A percentile compares a stretch with the other conserved stretches of the same genome.
phyloP scores from a whole-genome alignment of 805 yeast species.

The Candida broadrunensis region DNA sequence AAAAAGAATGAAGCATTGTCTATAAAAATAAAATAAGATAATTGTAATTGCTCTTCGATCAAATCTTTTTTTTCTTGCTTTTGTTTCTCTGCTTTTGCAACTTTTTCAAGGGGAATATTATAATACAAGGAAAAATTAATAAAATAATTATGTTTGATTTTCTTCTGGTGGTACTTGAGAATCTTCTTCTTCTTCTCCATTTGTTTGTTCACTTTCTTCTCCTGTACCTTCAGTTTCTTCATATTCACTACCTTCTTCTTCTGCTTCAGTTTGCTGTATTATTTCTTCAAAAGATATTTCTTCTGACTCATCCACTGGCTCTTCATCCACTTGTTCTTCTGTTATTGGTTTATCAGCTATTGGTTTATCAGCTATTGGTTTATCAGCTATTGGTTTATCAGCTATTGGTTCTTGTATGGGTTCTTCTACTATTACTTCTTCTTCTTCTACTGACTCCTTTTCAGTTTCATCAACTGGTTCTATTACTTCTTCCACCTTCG shows the following conservation, averaged over 20 bases:
- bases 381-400: neutral
- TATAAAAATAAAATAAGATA: too few relatives aligned
- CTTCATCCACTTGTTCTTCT: neutral
- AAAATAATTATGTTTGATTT: too few relatives aligned
- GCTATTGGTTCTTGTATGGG: neutral
- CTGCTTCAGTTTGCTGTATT: too few relatives aligned
- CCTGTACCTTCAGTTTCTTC: neutral
- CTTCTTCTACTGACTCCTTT: slow-evolving; percentile 58
- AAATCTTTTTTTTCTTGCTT: too few relatives aligned
- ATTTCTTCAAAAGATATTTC: neutral
- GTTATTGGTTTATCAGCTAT: neutral
- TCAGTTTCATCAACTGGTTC: slow-evolving; percentile 42
- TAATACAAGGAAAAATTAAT: too few relatives aligned
- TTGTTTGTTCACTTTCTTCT: neutral
- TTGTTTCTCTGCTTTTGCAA: too few relatives aligned
- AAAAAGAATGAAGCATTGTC: too few relatives aligned
- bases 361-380: neutral
- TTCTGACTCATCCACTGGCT: slow-evolving; percentile 1
- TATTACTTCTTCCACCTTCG: slow-evolving; percentile 13
- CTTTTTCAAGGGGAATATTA: too few relatives aligned
- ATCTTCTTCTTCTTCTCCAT: neutral
- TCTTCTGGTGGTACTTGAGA: too few relatives aligned
- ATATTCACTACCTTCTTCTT: slow-evolving; percentile 2
- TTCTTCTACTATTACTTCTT: slow-evolving; percentile 35
- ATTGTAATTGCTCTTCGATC: too few relatives aligned